Conservation (phyloP, 2,329 filamentous ascomycete species). For the Didymella sp. region DNA sequence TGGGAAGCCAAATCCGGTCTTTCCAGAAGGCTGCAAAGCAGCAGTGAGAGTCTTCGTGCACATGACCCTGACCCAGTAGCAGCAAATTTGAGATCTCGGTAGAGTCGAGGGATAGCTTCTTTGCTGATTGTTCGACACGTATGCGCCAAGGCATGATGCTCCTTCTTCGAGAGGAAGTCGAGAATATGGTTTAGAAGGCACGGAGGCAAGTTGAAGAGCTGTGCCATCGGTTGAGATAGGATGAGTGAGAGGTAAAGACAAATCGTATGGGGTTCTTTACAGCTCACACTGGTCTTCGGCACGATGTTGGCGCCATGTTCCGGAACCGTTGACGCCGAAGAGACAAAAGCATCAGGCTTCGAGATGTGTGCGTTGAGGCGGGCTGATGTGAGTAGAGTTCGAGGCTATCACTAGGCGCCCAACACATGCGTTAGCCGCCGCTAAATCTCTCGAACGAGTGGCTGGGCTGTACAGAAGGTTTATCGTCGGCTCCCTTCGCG, state of each 20-base stretch:
- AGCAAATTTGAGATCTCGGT: constrained; percentile 30
- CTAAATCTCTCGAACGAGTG: constrained; percentile 3
- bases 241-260: background rate
- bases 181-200: constrained; percentile 23
- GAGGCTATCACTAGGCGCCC: constrained; percentile 15
- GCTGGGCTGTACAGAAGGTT: constrained; percentile 2
- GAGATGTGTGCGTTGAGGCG: background rate
- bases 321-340: background rate
- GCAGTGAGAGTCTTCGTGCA: constrained; percentile 27
- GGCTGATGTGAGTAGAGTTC: constrained; percentile 10
- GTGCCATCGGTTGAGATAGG: constrained; percentile 20
- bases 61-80: constrained; percentile 28
- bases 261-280: background rate
- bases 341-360: background rate
- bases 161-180: constrained; percentile 24
- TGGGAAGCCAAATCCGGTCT: constrained; percentile 24
- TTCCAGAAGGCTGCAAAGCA: constrained; percentile 35
- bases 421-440: constrained; percentile 10
- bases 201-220: constrained; percentile 27
- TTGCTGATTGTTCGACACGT: constrained; percentile 24
- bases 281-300: background rate
- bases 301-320: background rate
- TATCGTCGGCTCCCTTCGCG: background rate
- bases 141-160: constrained; percentile 23
- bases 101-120: constrained; percentile 25